Conservation (phyloP, 73 alveolate species). For the Tetrahymena thermophila region DNA sequence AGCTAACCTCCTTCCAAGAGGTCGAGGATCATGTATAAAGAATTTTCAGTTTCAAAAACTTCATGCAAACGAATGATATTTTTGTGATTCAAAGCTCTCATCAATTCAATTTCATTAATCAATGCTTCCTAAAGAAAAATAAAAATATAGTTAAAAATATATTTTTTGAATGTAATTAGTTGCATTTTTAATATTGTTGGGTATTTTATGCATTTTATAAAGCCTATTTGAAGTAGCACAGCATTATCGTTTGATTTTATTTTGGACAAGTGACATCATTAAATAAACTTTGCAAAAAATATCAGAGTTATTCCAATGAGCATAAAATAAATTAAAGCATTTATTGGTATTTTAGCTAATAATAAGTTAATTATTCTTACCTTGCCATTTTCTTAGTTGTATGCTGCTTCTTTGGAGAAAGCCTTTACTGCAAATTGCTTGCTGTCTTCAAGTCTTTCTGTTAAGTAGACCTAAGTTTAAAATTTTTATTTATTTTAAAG, state of each 20-base stretch:
- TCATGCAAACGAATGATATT: conserved; percentile 33
- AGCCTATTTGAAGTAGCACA: background rate
- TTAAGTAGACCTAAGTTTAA: conserved; percentile 1
- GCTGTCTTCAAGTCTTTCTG: conserved; percentile 39
- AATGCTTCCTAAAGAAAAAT: conserved; percentile 9
- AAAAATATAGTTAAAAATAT: too few relatives aligned
- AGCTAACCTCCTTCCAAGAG: conserved; percentile 37
- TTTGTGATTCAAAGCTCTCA: conserved; percentile 38
- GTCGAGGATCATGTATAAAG: conserved; percentile 37
- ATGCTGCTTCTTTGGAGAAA: conserved; percentile 40
- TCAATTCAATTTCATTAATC: conserved; percentile 34
- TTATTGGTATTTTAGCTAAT: too few relatives aligned
- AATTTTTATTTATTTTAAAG: background rate
- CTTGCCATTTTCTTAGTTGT: conserved; percentile 39
- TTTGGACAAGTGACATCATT: background rate
- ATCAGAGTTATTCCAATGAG: background rate
- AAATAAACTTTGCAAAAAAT: too few relatives aligned
- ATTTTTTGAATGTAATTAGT: too few relatives aligned
- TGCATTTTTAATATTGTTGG: too few relatives aligned
- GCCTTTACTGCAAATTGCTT: conserved; percentile 37
- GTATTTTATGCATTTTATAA: background rate
- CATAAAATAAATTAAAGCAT: too few relatives aligned
- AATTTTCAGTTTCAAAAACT: conserved; percentile 37
- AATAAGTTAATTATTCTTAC: background rate
- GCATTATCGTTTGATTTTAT: too few relatives aligned